phyloP scores from a whole-genome alignment of 139 green algal species.

The Ulvella scutata region DNA sequence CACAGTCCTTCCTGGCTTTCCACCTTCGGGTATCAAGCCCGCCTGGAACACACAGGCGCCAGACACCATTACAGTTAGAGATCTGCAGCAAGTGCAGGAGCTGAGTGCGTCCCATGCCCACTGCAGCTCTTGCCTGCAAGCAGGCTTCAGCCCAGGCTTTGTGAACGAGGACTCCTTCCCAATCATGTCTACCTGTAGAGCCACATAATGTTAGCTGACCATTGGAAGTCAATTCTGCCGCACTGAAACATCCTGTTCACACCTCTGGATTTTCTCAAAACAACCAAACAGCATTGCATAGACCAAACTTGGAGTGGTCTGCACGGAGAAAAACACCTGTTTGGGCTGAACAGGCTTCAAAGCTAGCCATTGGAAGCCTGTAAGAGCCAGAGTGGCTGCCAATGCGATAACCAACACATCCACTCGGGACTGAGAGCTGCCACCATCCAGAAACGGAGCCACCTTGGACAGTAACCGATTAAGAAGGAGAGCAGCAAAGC shows the following conservation, averaged over 20 bases:
- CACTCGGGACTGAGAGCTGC: constrained; percentile 63
- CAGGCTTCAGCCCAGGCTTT: neutral
- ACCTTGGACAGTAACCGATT: constrained; percentile 23
- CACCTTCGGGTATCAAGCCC: constrained; percentile 4
- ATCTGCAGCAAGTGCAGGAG: constrained; percentile 24
- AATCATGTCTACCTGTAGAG: neutral
- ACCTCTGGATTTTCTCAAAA: neutral
- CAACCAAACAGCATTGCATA: neutral
- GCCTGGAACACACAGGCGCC: constrained; percentile 24
- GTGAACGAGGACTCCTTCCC: neutral
- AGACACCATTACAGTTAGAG: constrained; percentile 36
- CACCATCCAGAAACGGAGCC: constrained; percentile 57
- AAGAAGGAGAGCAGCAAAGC: neutral
- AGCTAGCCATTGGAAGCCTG: constrained; percentile 75
- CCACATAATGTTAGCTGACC: too few species aligned
- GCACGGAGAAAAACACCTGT: neutral
- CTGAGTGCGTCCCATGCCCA: constrained; percentile 42
- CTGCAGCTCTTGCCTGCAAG: neutral
- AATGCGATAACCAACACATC: constrained; percentile 78
- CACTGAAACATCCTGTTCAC: too few species aligned
- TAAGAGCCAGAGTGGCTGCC: constrained; percentile 67
- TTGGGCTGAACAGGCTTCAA: constrained; percentile 31
- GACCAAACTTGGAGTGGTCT: neutral
- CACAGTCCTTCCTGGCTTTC: constrained; percentile 9
- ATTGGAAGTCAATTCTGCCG: neutral